Evolutionary conservation across 495 filamentous ascomycete species (phyloP).

Genomic region (Tuber magnatum): DNA sequence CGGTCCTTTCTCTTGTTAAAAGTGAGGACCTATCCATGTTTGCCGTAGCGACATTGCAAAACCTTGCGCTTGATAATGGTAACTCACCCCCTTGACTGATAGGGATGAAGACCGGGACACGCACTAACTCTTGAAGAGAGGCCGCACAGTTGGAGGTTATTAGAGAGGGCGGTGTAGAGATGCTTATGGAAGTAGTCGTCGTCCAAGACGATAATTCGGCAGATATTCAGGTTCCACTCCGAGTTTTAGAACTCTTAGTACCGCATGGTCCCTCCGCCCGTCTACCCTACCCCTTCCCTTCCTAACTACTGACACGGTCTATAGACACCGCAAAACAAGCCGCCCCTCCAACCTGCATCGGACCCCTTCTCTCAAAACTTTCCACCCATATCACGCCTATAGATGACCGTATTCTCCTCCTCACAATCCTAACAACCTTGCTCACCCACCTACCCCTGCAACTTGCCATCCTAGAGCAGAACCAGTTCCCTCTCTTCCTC

Average conservation of each 20-base stretch:
- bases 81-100: slow-evolving; percentile 28
- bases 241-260: slow-evolving; percentile 32
- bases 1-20: slow-evolving; percentile 51
- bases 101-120: not conserved
- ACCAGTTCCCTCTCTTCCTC: slow-evolving; percentile 27
- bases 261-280: slow-evolving; percentile 23
- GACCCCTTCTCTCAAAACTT: slow-evolving; percentile 20
- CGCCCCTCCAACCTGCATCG: slow-evolving; percentile 15
- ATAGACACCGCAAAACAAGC: slow-evolving; percentile 34
- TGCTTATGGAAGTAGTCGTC: slow-evolving; percentile 48
- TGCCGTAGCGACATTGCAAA: slow-evolving; percentile 62
- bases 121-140: slow-evolving; percentile 43
- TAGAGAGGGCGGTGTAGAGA: slow-evolving; percentile 44
- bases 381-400: slow-evolving; percentile 18
- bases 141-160: slow-evolving; percentile 50
- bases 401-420: slow-evolving; percentile 36
- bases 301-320: not conserved
- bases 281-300: not conserved
- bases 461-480: slow-evolving; percentile 34
- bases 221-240: slow-evolving; percentile 29
- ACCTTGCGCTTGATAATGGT: slow-evolving; percentile 71
- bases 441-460: slow-evolving; percentile 34
- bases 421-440: slow-evolving; percentile 34
- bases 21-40: slow-evolving; percentile 51
- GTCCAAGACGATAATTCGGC: slow-evolving; percentile 44